Percentiles rank a stretch among this genome's conserved stretches.
Conservation (phyloP, 352 stramenopile species). For the Phytophthora idaei region DNA sequence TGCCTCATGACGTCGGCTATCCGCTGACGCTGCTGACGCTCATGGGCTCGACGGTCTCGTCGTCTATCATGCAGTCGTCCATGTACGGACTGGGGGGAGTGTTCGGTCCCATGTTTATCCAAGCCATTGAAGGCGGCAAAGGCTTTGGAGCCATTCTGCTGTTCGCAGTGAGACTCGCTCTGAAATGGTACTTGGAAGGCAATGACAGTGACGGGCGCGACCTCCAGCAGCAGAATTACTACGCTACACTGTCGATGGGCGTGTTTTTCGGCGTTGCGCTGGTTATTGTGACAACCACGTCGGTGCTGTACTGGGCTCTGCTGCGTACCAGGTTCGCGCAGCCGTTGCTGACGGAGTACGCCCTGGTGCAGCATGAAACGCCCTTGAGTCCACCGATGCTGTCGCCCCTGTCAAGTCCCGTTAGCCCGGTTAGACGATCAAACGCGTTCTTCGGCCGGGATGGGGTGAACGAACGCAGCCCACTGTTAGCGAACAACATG, state of each 20-base stretch:
- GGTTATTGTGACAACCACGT: constrained; percentile 57
- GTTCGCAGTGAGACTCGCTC: constrained; percentile 59
- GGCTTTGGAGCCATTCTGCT: constrained; percentile 77
- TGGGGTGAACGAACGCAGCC: constrained; percentile 50
- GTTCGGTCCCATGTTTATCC: constrained; percentile 77
- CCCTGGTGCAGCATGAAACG: constrained; percentile 70
- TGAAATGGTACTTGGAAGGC: constrained; percentile 63
- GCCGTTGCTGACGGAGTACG: constrained; percentile 69
- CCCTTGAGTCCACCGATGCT: constrained; percentile 52
- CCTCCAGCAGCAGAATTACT: constrained; percentile 18
- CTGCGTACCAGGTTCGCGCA: constrained; percentile 64
- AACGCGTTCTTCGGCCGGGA: constrained; percentile 22
- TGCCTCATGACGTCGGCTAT: constrained; percentile 57
- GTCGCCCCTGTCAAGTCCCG: constrained; percentile 58
- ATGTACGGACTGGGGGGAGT: constrained; percentile 81
- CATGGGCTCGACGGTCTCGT: constrained; percentile 67
- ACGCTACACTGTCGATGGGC: constrained; percentile 51
- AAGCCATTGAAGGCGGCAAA: constrained; percentile 82
- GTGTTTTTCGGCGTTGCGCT: constrained; percentile 75
- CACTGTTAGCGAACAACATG: constrained; percentile 43
- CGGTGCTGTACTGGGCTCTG: constrained; percentile 56
- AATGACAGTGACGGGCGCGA: neutral
- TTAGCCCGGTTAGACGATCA: constrained; percentile 30
- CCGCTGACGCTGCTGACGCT: constrained; percentile 62
- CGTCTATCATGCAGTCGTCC: constrained; percentile 73